Percentiles rank a stretch among this genome's conserved stretches.
These are phyloP conservation scores for Isabelozyma rhagii DNA, from an alignment of 805 yeast genomes.

Conservation along the genomic window DNA sequence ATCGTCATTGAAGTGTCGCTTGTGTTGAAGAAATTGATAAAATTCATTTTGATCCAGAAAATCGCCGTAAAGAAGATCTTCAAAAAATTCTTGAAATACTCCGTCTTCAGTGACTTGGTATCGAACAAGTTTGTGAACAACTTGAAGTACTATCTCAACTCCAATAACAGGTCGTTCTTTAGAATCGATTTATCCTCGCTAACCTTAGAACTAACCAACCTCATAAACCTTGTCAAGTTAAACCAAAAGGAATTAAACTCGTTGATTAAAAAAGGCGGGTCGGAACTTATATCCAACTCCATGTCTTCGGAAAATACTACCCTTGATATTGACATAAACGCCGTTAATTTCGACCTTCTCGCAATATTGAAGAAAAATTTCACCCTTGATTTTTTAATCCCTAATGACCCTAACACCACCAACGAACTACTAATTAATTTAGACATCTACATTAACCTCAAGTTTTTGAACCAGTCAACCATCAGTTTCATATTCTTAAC, in stretches of 20 bases:
- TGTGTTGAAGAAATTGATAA: conserved; percentile 59
- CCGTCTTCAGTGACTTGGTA: conserved; percentile 16
- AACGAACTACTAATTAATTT: conserved; percentile 33
- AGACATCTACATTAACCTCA: conserved; percentile 30
- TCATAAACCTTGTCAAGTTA: conserved; percentile 14
- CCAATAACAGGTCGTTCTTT: conserved; percentile 54
- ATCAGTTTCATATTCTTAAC: conserved; percentile 24
- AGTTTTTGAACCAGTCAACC: conserved; percentile 11
- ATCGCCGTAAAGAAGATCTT: conserved; percentile 70
- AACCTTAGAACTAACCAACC: conserved; percentile 54
- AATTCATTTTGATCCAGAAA: conserved; percentile 70
- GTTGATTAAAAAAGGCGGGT: not conserved
- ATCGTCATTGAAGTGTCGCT: conserved; percentile 39
- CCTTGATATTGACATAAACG: not conserved
- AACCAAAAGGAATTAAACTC: too few relatives aligned
- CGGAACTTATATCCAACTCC: not conserved
- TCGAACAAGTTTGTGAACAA: conserved; percentile 21
- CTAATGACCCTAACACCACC: conserved; percentile 29
- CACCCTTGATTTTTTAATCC: conserved; percentile 25
- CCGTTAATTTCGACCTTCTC: conserved; percentile 27
- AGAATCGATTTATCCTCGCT: conserved; percentile 57
- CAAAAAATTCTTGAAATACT: conserved; percentile 61
- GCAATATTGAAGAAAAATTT: conserved; percentile 36
- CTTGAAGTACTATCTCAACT: conserved; percentile 31
- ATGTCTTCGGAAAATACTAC: not conserved